Conservation (phyloP, 371 early-diverging fungal species). For the Conidiobolus incongruus region DNA sequence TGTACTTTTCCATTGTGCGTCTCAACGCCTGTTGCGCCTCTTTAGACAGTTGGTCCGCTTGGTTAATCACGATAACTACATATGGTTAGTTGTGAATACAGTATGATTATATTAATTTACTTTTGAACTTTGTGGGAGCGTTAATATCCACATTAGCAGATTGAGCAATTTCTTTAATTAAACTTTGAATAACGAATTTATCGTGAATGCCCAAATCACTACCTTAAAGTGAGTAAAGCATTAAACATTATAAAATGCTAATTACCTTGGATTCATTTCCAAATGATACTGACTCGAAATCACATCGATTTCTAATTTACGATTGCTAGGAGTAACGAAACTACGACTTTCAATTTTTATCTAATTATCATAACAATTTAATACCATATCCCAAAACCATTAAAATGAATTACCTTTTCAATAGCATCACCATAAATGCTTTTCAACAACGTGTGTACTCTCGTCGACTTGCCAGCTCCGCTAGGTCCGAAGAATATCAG, state of each 20-base stretch:
- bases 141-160: constrained; percentile 82
- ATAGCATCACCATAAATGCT: constrained; percentile 81
- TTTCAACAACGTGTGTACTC: constrained; percentile 60
- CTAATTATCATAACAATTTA: constrained; percentile 12
- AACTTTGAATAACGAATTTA: constrained; percentile 86
- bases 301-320: constrained; percentile 63
- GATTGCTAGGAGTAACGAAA: constrained; percentile 60
- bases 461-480: constrained; percentile 96
- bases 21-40: constrained; percentile 98
- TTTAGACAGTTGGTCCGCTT: constrained; percentile 80
- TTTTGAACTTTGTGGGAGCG: constrained; percentile 68
- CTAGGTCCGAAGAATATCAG: constrained; percentile 89
- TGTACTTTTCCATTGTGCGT: constrained; percentile 99
- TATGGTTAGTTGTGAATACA: background rate
- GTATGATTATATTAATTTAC: constrained; percentile 10
- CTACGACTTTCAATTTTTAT: constrained; percentile 70
- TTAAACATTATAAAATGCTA: background rate
- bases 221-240: constrained; percentile 8
- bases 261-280: constrained; percentile 76
- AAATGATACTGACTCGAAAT: constrained; percentile 82
- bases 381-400: background rate
- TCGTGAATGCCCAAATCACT: constrained; percentile 90
- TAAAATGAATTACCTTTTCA: constrained; percentile 43
- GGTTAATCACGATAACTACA: constrained; percentile 82
- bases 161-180: constrained; percentile 96